phyloP scores from a whole-genome alignment of 2,329 filamentous ascomycete genomes.

The Talaromyces sp. region DNA sequence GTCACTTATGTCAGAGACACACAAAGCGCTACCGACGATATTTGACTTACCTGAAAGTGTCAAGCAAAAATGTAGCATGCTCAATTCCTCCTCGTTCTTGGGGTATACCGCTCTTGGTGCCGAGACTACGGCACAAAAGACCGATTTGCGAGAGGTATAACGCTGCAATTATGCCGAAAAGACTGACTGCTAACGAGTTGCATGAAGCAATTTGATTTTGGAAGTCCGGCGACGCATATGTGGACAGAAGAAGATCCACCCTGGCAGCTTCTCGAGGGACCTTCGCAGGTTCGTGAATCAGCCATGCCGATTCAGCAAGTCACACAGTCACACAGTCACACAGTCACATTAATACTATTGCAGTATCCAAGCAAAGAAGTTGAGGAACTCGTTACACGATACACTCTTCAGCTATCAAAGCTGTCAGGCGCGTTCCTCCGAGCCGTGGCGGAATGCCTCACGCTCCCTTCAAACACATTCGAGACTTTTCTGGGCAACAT shows the following conservation, averaged over 20 bases:
- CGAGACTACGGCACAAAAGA: constrained; percentile 53
- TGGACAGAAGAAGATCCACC: neutral
- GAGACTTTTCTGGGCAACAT: constrained; percentile 54
- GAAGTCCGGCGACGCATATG: neutral
- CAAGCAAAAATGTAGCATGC: constrained; percentile 27
- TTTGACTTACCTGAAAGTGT: constrained; percentile 22
- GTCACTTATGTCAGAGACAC: constrained; percentile 21
- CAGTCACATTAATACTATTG: neutral
- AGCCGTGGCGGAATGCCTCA: constrained; percentile 56
- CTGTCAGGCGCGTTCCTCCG: constrained; percentile 54
- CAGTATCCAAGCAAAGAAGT: constrained; percentile 23
- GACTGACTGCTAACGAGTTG: constrained; percentile 30
- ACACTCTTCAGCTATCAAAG: constrained; percentile 50
- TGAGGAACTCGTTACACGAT: constrained; percentile 42
- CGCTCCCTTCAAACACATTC: constrained; percentile 48
- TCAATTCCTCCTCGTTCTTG: constrained; percentile 57
- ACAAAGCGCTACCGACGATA: constrained; percentile 22
- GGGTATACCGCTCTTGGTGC: constrained; percentile 56
- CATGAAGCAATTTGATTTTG: constrained; percentile 38
- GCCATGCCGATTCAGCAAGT: neutral
- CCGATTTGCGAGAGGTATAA: constrained; percentile 35
- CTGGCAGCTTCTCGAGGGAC: constrained; percentile 45
- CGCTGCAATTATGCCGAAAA: neutral
- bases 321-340: neutral
- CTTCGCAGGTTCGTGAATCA: constrained; percentile 40